Evolutionary conservation across 176 grass and related monocot species (phyloP), one percentile per base, ranked within the genome.

Genomic region (Saccharum spontaneum): DNA sequence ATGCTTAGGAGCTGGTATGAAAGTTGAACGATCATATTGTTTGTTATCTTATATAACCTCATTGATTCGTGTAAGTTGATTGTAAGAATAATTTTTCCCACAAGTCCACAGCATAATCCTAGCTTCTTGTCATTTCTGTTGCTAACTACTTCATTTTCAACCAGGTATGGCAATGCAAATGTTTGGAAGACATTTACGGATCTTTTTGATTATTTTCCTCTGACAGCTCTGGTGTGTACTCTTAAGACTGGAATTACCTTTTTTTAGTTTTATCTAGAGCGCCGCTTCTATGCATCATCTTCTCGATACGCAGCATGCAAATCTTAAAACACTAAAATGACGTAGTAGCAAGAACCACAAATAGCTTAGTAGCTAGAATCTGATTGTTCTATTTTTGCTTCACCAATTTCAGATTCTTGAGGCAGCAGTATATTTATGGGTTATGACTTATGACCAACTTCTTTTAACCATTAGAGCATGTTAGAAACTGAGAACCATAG

Each of bases 121-220:
- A 1, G 22, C 18, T 57, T 55, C 36, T 44, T 74, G 49, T 37
- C 22, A 48, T 84, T 75, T 62, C 22, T 85, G 50, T 52, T 85
- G n/a, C 59, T 80, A n/a, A 54, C 41, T n/a, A 0, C 81, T 79
- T 49, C 54, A 9, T 79, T 81, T 77, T 41, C 45, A 90, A 71
- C 57, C 89, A 98, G 95, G 90, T 98, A 98, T 78, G 96, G 96
- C 55, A 98, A 91, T 78, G 96, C 96, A 63, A 95, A 94, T 80
- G 93, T 95, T 64, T 98, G 96, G 96, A 95, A 95, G 91, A 94
- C 79, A 80, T 98, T 95, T 72, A 98, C 96, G 14, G 96, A 98
- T 79, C 87, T 98, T 68, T 98, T 98, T 81, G 96, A 98, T 83
- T 98, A 98, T 85, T 95, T 98, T 74, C 93, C 96, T 10, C 68